Conservation (phyloP, 768 basidiomycete genomes). For the Pleurotus eryngii region DNA sequence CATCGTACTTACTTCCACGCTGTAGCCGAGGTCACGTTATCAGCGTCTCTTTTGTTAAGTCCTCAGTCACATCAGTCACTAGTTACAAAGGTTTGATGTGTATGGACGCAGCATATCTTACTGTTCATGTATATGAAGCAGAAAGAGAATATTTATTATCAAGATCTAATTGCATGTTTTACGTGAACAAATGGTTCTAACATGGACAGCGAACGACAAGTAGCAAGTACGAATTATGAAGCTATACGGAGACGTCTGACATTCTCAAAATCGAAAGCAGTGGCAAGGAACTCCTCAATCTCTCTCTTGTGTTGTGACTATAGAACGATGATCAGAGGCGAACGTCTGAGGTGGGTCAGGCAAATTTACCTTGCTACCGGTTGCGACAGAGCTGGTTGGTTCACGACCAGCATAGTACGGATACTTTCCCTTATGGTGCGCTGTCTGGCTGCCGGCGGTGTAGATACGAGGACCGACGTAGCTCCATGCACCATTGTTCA, state of each 20-base stretch:
- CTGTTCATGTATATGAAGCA: too few relatives aligned
- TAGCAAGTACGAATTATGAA: neutral
- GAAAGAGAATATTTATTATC: too few relatives aligned
- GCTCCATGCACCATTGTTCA: slow-evolving; percentile 98
- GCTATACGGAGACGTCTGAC: slow-evolving; percentile 15
- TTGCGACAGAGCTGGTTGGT: slow-evolving; percentile 89
- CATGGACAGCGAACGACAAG: too few relatives aligned
- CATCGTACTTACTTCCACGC: too few relatives aligned
- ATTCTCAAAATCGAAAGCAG: slow-evolving; percentile 46
- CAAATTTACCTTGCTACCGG: slow-evolving; percentile 76
- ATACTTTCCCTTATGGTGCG: slow-evolving; percentile 89
- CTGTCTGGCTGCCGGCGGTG: slow-evolving; percentile 88
- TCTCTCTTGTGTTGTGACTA: slow-evolving; percentile 89
- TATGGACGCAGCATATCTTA: too few relatives aligned
- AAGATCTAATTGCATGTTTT: too few relatives aligned
- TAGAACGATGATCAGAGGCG: slow-evolving; percentile 15
- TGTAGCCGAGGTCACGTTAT: too few relatives aligned
- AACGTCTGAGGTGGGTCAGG: neutral
- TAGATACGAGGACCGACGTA: slow-evolving; percentile 92
- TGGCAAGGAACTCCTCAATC: slow-evolving; percentile 67
- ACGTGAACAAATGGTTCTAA: too few relatives aligned
- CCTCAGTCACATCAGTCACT: too few relatives aligned
- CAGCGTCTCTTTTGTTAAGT: too few relatives aligned
- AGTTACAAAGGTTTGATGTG: too few relatives aligned
- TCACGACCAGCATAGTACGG: slow-evolving; percentile 90